Percentiles rank a stretch among this genome's conserved stretches.
phyloP scores from a whole-genome alignment of 108 stramenopile genomes.

The Cyclostephanos tholiformis region DNA sequence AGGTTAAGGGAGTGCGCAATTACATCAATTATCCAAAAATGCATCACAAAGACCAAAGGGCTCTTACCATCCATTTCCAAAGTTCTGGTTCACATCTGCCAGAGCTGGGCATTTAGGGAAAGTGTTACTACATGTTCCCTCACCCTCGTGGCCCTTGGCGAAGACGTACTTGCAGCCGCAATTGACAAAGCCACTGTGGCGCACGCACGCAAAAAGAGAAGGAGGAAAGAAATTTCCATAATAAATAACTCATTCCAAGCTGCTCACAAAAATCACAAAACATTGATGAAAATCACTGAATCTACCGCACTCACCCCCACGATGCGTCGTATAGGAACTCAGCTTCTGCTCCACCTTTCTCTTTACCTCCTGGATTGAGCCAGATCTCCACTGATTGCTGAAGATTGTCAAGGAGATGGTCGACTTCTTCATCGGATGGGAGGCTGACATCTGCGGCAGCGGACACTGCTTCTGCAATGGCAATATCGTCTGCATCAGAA shows the following conservation, averaged over 20 bases:
- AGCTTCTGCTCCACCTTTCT: constrained; percentile 81
- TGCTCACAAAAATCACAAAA: neutral
- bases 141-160: constrained; percentile 30
- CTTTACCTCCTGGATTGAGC: constrained; percentile 68
- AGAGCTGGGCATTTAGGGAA: constrained; percentile 87
- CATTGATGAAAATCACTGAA: neutral
- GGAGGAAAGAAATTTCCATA: neutral
- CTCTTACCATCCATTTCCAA: constrained; percentile 75
- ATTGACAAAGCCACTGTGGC: constrained; percentile 70
- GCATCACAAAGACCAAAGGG: neutral
- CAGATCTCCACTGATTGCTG: constrained; percentile 79
- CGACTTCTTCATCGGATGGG: constrained; percentile 56
- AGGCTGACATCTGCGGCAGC: constrained; percentile 56
- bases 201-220: neutral
- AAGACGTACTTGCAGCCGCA: constrained; percentile 89
- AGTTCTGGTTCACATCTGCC: constrained; percentile 83
- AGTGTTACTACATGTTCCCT: constrained; percentile 62
- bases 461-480: constrained; percentile 33
- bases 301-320: constrained; percentile 62
- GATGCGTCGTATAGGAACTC: constrained; percentile 86
- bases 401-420: constrained; percentile 61
- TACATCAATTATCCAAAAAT: constrained; percentile 21
- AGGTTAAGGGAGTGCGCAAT: constrained; percentile 18
- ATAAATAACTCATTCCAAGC: neutral
- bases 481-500: constrained; percentile 36